phyloP scores from a whole-genome alignment of 2,329 filamentous ascomycete species.

The Fusarium pseudonygamai region DNA sequence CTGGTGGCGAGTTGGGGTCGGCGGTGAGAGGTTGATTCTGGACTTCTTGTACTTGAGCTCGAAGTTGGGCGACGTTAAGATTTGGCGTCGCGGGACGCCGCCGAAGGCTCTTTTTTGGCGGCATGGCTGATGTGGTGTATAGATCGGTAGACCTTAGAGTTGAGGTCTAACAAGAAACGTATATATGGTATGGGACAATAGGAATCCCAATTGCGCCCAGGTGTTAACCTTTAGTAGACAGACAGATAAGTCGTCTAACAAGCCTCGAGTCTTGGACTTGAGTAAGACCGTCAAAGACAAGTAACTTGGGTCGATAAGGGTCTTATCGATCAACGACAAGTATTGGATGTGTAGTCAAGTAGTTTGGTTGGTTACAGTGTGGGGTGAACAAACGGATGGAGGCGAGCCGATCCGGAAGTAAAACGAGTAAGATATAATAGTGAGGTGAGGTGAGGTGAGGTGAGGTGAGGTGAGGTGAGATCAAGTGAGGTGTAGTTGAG shows the following conservation, averaged over 20 bases:
- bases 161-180: slow-evolving; percentile 37
- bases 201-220: slow-evolving; percentile 5
- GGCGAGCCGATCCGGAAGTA: slow-evolving; percentile 28
- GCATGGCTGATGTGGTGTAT: slow-evolving; percentile 39
- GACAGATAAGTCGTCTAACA: not conserved
- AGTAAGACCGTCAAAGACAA: slow-evolving; percentile 19
- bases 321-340: slow-evolving; percentile 42
- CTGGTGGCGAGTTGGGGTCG: slow-evolving; percentile 59
- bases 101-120: slow-evolving; percentile 46
- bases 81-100: slow-evolving; percentile 55
- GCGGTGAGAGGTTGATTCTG: slow-evolving; percentile 45
- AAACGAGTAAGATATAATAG: not conserved
- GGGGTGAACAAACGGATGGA: slow-evolving; percentile 38
- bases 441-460: not conserved
- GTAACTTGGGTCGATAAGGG: slow-evolving; percentile 19
- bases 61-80: slow-evolving; percentile 46
- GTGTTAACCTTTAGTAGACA: not conserved
- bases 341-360: not conserved
- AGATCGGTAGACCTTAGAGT: slow-evolving; percentile 2
- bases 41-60: slow-evolving; percentile 21
- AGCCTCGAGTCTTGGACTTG: not conserved
- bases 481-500: slow-evolving; percentile 8
- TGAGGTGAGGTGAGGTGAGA: not conserved
- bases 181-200: slow-evolving; percentile 35
- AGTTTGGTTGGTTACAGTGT: slow-evolving; percentile 41